A percentile compares a stretch with the other conserved stretches of the same genome.
These are phyloP conservation scores for Cordyceps farinosa DNA, from an alignment of 2,329 filamentous ascomycete genomes.

Conservation along the genomic window DNA sequence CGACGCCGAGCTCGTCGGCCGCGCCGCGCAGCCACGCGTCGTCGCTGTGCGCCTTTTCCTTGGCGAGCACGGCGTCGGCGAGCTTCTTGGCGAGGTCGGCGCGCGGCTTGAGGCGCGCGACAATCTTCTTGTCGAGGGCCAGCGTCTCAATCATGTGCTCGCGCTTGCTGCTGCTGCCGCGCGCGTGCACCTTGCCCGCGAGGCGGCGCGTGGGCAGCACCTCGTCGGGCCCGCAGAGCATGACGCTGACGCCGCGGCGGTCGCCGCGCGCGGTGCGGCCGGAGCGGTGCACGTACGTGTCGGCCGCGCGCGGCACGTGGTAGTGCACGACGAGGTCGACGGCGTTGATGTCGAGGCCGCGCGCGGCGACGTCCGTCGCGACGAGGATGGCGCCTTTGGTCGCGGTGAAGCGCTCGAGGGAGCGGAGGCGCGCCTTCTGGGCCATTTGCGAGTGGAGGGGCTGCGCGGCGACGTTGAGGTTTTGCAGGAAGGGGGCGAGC, in stretches of 20 bases:
- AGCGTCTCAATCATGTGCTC: slow-evolving; percentile 74
- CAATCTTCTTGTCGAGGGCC: slow-evolving; percentile 77
- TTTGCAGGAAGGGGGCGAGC: slow-evolving; percentile 77
- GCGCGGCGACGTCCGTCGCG: slow-evolving; percentile 88
- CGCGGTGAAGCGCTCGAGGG: slow-evolving; percentile 81
- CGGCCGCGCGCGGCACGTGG: slow-evolving; percentile 85
- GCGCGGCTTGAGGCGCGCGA: slow-evolving; percentile 71
- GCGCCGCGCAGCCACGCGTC: slow-evolving; percentile 80
- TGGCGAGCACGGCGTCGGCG: slow-evolving; percentile 76
- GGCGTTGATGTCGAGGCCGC: slow-evolving; percentile 87
- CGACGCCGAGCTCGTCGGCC: slow-evolving; percentile 88
- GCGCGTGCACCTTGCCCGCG: slow-evolving; percentile 80
- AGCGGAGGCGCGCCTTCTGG: slow-evolving; percentile 91
- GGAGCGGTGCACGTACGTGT: slow-evolving; percentile 92
- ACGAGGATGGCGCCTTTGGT: slow-evolving; percentile 69
- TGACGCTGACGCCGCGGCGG: slow-evolving; percentile 72
- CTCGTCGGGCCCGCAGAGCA: slow-evolving; percentile 90
- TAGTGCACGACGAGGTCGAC: slow-evolving; percentile 93
- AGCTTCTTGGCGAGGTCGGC: slow-evolving; percentile 81
- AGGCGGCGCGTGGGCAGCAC: slow-evolving; percentile 79
- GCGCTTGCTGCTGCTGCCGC: slow-evolving; percentile 43
- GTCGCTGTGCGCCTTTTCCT: slow-evolving; percentile 80
- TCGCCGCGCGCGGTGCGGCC: slow-evolving; percentile 87
- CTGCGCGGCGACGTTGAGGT: slow-evolving; percentile 71
- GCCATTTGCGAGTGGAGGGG: slow-evolving; percentile 91